phyloP scores from a whole-genome alignment of 768 basidiomycete species.

The Suillus americanus region DNA sequence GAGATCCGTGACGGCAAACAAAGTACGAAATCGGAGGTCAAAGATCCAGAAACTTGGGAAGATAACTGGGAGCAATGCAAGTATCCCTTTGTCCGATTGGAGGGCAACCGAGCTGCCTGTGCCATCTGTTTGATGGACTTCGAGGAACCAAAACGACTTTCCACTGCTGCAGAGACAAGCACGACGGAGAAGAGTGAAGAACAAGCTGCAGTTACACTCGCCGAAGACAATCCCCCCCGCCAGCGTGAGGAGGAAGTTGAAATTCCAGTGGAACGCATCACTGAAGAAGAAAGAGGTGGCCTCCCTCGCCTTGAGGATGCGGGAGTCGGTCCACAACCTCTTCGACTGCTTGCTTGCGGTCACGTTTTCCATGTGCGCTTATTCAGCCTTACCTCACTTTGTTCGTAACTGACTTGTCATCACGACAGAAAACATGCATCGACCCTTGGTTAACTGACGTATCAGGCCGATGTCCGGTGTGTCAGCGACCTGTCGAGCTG shows the following conservation, averaged over 20 bases:
- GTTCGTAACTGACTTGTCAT: constrained; percentile 13
- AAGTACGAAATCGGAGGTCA: constrained; percentile 12
- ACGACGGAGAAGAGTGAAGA: constrained; percentile 31
- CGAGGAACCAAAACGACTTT: constrained; percentile 59
- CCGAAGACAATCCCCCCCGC: constrained; percentile 6
- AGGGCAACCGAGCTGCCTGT: constrained; percentile 81
- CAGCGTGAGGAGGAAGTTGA: constrained; percentile 23
- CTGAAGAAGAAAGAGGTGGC: constrained; percentile 41
- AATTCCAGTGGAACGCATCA: constrained; percentile 35
- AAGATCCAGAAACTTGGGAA: constrained; percentile 61
- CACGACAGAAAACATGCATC: constrained; percentile 73
- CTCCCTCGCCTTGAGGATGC: constrained; percentile 63
- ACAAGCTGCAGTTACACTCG: constrained; percentile 3
- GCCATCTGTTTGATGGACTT: constrained; percentile 87
- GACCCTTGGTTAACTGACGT: constrained; percentile 88
- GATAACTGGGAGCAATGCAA: constrained; percentile 75
- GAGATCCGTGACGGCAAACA: constrained; percentile 17
- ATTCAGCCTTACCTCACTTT: not conserved
- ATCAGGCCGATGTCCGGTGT: constrained; percentile 86
- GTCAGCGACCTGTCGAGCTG: constrained; percentile 71
- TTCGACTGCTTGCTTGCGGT: constrained; percentile 74
- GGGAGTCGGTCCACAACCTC: constrained; percentile 72
- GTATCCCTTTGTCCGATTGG: constrained; percentile 80
- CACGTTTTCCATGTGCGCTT: constrained; percentile 87
- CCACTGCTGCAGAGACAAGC: constrained; percentile 13